Percentiles rank a stretch among this genome's conserved stretches.
These are phyloP conservation scores for Eimeria necatrix DNA, from an alignment of 169 alveolate genomes.

Conservation along the genomic window DNA sequence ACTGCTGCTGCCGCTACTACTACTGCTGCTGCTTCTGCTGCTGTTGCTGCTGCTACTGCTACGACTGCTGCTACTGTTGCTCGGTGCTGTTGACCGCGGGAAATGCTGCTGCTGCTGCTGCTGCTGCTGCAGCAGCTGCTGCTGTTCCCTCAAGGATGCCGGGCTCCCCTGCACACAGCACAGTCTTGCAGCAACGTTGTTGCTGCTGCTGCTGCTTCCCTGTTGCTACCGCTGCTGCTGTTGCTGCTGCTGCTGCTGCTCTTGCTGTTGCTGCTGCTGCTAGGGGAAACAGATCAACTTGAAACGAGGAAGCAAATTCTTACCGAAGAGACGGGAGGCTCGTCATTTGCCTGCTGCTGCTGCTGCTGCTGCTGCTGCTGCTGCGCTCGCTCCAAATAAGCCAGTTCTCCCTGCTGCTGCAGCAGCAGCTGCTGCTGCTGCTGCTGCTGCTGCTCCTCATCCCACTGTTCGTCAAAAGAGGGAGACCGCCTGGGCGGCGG, in stretches of 20 bases:
- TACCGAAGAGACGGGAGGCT: background rate
- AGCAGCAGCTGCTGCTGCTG: constrained; percentile 2
- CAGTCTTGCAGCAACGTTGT: too few species aligned
- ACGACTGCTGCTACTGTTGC: background rate
- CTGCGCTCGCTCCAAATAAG: background rate
- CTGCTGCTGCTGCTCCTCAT: background rate
- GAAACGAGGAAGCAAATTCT: background rate
- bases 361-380: background rate
- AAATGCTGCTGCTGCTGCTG: background rate
- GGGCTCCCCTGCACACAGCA: too few species aligned
- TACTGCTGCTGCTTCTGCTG: background rate
- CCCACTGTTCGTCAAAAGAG: background rate
- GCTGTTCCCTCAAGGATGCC: too few species aligned
- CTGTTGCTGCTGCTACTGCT: background rate
- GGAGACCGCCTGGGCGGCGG: background rate
- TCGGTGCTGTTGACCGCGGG: background rate
- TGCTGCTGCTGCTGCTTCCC: constrained; percentile 34
- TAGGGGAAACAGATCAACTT: background rate
- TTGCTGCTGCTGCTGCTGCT: constrained; percentile 28
- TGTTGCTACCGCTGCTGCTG: constrained; percentile 41
- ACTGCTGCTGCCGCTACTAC: background rate
- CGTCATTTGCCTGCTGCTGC: background rate
- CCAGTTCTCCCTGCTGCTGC: background rate
- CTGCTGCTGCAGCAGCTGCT: background rate
- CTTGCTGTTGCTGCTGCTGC: constrained; percentile 34